Evolutionary conservation across 2,329 filamentous ascomycete species (phyloP), one percentile per base, ranked within the genome.

Genomic region (Acrodontium crateriforme): DNA sequence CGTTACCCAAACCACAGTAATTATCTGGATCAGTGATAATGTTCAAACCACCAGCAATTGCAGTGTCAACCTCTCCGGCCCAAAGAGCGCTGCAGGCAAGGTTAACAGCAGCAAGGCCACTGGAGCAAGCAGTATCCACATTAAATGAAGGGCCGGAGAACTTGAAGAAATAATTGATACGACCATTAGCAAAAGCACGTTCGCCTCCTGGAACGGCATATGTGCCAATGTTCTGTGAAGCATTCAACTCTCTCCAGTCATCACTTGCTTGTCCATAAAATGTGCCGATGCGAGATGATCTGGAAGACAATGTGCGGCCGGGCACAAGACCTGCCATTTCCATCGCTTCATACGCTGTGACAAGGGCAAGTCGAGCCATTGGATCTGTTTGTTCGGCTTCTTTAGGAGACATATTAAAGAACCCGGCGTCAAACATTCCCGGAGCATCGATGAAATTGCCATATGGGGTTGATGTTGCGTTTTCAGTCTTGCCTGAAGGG

Each of bases 331-430:
- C 44, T 14, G 39, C 37, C 9, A 29, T 28, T 27, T 45, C 46
- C 5, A 49, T 29, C 1, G 45, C 46, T 23, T 47, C 44, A 11
- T 38, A 40, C 12, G 45, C 42, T n/a, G 43, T 45, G 11, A 44
- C 23, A 3, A 49, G 31, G 5, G 41, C 39, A 7, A 49, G 24
- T 6, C 46, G 37, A 25, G 37, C 32, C 8, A 30, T 27, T 6
- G 44, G 44, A 30, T 45, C 44, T 5, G 37, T 30, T 17, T 38
- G 31, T 11, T 36, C 29, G 17, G 44, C 42, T 28, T 49, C 44
- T 9, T 39, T 30, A 3, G 47, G 50, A 5, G 45, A 47, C 41
- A 59, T 58, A 26, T 54, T 52, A 39, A 60, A 60, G 30, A 59
- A 55, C 1, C 37, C 37, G 3, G 48, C 32, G 35, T 61, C 57